Percentiles rank a stretch among this genome's conserved stretches.
Conservation (phyloP, 192 early-diverging fungal genomes). For the Nowakowskiella sp. region DNA sequence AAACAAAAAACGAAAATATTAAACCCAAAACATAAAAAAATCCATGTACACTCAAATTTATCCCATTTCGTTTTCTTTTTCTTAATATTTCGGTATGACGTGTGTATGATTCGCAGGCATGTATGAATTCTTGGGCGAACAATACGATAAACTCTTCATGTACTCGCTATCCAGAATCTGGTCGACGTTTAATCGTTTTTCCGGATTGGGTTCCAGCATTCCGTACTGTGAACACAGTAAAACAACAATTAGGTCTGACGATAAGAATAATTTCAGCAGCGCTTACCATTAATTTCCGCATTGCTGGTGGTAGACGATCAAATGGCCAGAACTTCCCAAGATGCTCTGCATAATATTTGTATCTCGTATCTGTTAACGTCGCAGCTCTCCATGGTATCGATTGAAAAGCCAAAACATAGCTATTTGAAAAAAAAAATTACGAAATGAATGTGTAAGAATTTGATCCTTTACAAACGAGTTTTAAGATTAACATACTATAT, state of each 20-base stretch:
- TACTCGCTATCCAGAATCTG: conserved; percentile 59
- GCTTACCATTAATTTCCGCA: conserved; percentile 59
- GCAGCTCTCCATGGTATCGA: conserved; percentile 51
- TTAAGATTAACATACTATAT: conserved; percentile 80
- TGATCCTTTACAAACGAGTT: conserved; percentile 9
- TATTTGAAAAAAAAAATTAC: conserved; percentile 49
- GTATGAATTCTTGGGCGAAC: too few species aligned
- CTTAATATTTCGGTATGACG: too few species aligned
- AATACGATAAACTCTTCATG: conserved; percentile 56
- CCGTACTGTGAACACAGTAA: conserved; percentile 22
- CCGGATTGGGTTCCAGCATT: conserved; percentile 70
- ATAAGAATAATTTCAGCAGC: not conserved
- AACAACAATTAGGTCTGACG: not conserved
- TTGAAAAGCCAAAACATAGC: conserved; percentile 47
- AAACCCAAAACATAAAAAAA: too few species aligned
- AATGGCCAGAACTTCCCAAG: conserved; percentile 60
- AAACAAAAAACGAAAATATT: too few species aligned
- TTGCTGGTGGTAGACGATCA: conserved; percentile 56
- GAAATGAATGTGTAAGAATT: not conserved
- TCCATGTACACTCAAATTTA: too few species aligned
- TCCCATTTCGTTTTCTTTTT: too few species aligned
- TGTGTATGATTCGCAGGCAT: too few species aligned
- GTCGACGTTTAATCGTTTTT: conserved; percentile 59
- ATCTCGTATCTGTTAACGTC: conserved; percentile 29
- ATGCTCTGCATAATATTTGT: conserved; percentile 40